Conservation (phyloP, 1,284 basidiomycete species). For the Sporisorium sorghi region DNA sequence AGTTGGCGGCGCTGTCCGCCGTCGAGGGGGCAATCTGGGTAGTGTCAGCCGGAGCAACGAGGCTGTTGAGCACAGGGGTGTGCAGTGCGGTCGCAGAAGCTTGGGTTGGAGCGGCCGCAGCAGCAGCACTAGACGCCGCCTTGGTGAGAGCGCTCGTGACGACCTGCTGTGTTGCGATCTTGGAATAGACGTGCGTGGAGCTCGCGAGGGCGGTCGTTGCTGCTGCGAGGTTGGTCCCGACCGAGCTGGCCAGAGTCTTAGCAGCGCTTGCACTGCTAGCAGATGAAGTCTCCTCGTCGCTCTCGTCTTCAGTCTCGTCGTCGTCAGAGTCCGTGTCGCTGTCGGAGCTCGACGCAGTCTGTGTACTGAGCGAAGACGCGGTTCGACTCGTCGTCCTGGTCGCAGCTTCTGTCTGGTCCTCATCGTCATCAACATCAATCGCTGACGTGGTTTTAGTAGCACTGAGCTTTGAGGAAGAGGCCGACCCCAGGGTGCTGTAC, state of each 20-base stretch:
- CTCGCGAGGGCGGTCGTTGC: slow-evolving; percentile 2
- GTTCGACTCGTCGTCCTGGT: not conserved
- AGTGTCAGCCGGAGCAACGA: not conserved
- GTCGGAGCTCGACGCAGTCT: not conserved
- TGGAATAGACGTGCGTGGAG: slow-evolving; percentile 6
- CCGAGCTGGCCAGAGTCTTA: not conserved
- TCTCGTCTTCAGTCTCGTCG: not conserved
- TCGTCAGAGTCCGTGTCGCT: slow-evolving; percentile 1
- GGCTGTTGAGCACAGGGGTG: not conserved
- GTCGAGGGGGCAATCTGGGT: not conserved
- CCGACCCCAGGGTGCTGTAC: not conserved
- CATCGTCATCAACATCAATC: not conserved
- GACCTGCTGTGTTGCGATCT: slow-evolving; percentile 7
- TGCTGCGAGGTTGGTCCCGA: slow-evolving; percentile 3
- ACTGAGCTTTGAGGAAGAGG: not conserved
- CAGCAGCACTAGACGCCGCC: not conserved
- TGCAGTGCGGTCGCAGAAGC: not conserved
- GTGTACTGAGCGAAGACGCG: slow-evolving; percentile 5
- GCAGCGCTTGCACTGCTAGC: not conserved
- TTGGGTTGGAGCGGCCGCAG: not conserved
- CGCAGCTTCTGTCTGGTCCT: not conserved
- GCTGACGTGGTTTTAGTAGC: not conserved
- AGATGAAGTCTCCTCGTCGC: not conserved
- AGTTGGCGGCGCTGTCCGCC: slow-evolving; percentile 6
- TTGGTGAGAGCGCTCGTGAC: slow-evolving; percentile 5